A percentile compares a stretch with the other conserved stretches of the same genome.
phyloP scores from a whole-genome alignment of 345 rosid genomes.

The Aquilaria malaccensis region DNA sequence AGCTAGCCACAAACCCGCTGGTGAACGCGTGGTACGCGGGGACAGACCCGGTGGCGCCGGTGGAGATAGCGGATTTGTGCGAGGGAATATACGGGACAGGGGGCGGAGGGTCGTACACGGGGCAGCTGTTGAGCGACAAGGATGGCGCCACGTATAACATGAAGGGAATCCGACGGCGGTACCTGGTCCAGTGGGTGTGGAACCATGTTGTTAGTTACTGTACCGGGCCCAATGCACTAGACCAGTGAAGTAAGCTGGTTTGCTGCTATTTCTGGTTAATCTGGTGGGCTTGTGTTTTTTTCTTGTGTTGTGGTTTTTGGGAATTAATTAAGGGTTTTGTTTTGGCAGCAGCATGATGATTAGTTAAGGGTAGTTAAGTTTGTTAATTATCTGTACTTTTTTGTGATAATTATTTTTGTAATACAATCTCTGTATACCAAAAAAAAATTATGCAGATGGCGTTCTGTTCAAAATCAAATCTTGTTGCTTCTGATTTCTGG shows the following conservation, averaged over 20 bases:
- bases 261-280: not conserved
- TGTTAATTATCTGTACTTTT: conserved; percentile 19
- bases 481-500: not conserved
- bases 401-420: conserved; percentile 15
- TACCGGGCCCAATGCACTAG: conserved; percentile 91
- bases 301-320: not conserved
- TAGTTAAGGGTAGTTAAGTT: conserved; percentile 21
- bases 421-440: conserved; percentile 22
- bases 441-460: not conserved
- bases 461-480: not conserved
- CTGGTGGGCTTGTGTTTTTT: not conserved
- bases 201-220: conserved; percentile 73
- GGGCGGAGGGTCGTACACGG: conserved; percentile 96
- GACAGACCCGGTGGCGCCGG: conserved; percentile 77
- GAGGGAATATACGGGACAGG: conserved; percentile 98
- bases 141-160: conserved; percentile 85
- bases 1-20: conserved; percentile 88
- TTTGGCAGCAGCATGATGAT: conserved; percentile 9
- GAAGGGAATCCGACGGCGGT: conserved; percentile 79
- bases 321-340: not conserved
- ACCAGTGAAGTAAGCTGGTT: conserved; percentile 26
- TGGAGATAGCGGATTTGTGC: conserved; percentile 89
- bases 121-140: conserved; percentile 59
- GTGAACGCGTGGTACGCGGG: conserved; percentile 99
- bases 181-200: conserved; percentile 96